Conservation (phyloP, 352 stramenopile species). For the Thraustochytrium striatum region DNA sequence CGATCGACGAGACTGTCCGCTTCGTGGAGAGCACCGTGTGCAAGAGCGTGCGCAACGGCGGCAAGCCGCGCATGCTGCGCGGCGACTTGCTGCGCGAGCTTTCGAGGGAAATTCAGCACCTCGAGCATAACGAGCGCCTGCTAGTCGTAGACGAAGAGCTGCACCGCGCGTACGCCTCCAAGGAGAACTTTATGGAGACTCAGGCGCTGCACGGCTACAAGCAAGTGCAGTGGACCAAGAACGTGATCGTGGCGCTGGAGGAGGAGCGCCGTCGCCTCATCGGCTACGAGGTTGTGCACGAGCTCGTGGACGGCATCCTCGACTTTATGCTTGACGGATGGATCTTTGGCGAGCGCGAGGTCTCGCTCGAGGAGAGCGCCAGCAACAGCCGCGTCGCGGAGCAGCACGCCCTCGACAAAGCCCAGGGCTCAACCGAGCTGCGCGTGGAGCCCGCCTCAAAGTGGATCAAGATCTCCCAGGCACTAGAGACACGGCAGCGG, state of each 20-base stretch:
- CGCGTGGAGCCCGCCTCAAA: not conserved
- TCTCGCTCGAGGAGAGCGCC: not conserved
- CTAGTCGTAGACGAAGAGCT: conserved; percentile 79
- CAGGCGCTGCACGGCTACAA: conserved; percentile 79
- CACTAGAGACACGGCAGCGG: not conserved
- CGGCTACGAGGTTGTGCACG: conserved; percentile 69
- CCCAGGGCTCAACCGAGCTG: not conserved
- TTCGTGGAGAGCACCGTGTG: conserved; percentile 53
- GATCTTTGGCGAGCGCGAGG: conserved; percentile 79
- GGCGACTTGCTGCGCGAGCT: conserved; percentile 61
- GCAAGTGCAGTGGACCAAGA: conserved; percentile 70
- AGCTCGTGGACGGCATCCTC: conserved; percentile 88
- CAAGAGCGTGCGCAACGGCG: conserved; percentile 50
- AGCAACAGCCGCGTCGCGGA: not conserved
- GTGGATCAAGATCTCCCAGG: conserved; percentile 19
- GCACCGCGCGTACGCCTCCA: conserved; percentile 76
- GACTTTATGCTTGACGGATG: conserved; percentile 92
- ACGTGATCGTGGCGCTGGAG: conserved; percentile 66
- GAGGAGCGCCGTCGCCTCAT: conserved; percentile 79
- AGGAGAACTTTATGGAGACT: conserved; percentile 76
- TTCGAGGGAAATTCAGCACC: conserved; percentile 54
- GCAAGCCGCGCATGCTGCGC: conserved; percentile 53
- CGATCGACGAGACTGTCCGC: conserved; percentile 33
- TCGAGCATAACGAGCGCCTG: conserved; percentile 61
- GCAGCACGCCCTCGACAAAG: not conserved